Evolutionary conservation across 352 stramenopile species (phyloP).

Genomic region (Phytophthora constricta): DNA sequence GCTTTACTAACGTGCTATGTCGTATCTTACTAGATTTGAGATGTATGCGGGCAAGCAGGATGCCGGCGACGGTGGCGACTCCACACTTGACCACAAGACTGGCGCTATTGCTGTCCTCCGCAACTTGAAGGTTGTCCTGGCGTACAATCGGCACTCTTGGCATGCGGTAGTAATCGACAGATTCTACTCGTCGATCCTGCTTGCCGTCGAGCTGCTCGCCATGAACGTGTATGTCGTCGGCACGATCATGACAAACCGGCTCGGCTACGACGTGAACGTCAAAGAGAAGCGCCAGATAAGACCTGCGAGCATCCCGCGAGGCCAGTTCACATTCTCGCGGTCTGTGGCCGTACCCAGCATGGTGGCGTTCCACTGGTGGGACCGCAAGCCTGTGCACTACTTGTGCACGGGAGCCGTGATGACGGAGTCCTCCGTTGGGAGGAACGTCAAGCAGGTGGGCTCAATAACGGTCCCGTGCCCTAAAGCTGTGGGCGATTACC

Average conservation of each 20-base stretch:
- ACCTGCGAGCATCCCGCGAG: background rate
- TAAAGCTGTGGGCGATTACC: background rate
- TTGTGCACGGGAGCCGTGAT: too few species aligned
- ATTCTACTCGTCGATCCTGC: too few species aligned
- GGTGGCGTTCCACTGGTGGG: too few species aligned
- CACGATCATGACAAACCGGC: background rate
- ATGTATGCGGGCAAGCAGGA: slow-evolving; percentile 6
- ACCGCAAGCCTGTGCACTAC: too few species aligned
- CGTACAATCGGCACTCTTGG: too few species aligned
- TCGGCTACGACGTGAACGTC: slow-evolving; percentile 1
- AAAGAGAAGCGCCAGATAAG: background rate
- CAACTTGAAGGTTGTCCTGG: too few species aligned
- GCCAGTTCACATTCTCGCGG: background rate
- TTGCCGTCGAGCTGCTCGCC: too few species aligned
- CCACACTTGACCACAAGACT: too few species aligned
- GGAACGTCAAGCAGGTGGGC: background rate
- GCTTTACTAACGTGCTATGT: background rate
- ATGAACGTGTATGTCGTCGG: slow-evolving; percentile 5
- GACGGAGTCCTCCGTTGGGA: background rate
- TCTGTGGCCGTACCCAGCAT: background rate
- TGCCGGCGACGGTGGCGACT: background rate
- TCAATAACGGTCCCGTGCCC: background rate
- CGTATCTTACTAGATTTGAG: slow-evolving; percentile 13
- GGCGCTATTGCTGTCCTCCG: too few species aligned
- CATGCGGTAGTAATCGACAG: too few species aligned